phyloP scores from a whole-genome alignment of 23 red algal species.

The Gracilariopsis chorda region DNA sequence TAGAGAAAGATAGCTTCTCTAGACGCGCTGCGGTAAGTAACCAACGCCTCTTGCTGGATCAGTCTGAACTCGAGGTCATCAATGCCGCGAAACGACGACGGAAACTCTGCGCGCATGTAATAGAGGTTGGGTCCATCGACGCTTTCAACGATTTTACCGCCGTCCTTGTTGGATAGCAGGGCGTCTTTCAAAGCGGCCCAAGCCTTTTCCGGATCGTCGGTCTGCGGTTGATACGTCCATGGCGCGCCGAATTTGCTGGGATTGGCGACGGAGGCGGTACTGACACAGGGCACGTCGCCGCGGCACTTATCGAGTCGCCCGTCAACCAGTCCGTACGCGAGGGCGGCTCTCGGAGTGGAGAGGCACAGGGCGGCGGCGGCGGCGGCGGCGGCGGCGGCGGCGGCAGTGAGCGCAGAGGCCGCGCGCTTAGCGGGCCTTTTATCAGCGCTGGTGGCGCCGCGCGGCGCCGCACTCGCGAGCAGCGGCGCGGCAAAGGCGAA shows the following conservation, averaged over 20 bases:
- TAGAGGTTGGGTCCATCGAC: slow-evolving; percentile 29
- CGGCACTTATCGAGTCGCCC: slow-evolving; percentile 75
- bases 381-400: neutral
- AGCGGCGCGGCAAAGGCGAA: neutral
- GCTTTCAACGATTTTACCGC: slow-evolving; percentile 33
- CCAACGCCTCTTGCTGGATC: slow-evolving; percentile 50
- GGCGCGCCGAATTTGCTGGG: slow-evolving; percentile 87
- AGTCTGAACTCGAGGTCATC: slow-evolving; percentile 91
- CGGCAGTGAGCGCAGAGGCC: neutral
- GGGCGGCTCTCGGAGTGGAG: neutral
- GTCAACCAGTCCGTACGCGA: slow-evolving; percentile 21
- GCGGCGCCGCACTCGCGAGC: neutral
- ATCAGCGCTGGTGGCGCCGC: neutral
- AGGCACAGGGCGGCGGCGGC: slow-evolving; percentile 23
- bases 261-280: slow-evolving; percentile 70
- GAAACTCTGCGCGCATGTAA: slow-evolving; percentile 82
- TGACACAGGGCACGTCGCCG: slow-evolving; percentile 70
- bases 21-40: slow-evolving; percentile 52
- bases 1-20: slow-evolving; percentile 75
- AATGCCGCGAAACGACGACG: slow-evolving; percentile 45
- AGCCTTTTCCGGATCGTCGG: slow-evolving; percentile 49
- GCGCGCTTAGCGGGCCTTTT: neutral
- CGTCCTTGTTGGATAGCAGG: slow-evolving; percentile 3
- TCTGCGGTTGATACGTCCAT: slow-evolving; percentile 72
- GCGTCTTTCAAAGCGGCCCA: slow-evolving; percentile 72